Percentiles rank a stretch among this genome's conserved stretches.
These are phyloP conservation scores for Boletellus emodensis DNA, from an alignment of 768 basidiomycete genomes.

Conservation along the genomic window DNA sequence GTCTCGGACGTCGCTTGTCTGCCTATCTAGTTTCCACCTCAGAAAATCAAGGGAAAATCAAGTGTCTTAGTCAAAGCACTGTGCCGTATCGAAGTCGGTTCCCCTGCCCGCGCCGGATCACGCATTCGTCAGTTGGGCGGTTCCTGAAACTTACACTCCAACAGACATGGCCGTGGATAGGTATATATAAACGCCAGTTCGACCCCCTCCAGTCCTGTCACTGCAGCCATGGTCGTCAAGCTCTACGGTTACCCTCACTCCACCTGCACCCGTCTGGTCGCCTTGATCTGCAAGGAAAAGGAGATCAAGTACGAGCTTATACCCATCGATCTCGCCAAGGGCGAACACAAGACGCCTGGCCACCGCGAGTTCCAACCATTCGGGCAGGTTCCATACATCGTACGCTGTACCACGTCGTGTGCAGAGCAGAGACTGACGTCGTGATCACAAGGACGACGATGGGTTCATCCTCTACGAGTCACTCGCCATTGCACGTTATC, in stretches of 20 bases:
- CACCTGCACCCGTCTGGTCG: slow-evolving; percentile 51
- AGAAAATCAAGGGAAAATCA: no score
- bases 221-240: slow-evolving; percentile 18
- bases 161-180: no score
- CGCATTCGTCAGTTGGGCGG: neutral
- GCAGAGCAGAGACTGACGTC: neutral
- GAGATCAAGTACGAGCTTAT: slow-evolving; percentile 51
- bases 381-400: slow-evolving; percentile 41
- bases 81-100: neutral
- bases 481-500: slow-evolving; percentile 41
- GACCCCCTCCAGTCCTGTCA: neutral
- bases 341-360: slow-evolving; percentile 44
- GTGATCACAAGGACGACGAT: slow-evolving; percentile 30
- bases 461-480: slow-evolving; percentile 42
- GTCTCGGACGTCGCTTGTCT: no score
- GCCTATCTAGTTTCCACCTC: no score
- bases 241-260: slow-evolving; percentile 28
- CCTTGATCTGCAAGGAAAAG: slow-evolving; percentile 49
- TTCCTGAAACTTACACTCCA: no score
- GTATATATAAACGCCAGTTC: slow-evolving; percentile 5
- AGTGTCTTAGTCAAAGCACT: neutral
- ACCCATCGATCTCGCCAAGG: slow-evolving; percentile 38
- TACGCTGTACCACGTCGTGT: neutral
- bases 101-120: no score
- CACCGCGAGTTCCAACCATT: slow-evolving; percentile 55